Base-by-base conservation (phyloP, 805 yeast species). In the Hanseniaspora vineae region DNA sequence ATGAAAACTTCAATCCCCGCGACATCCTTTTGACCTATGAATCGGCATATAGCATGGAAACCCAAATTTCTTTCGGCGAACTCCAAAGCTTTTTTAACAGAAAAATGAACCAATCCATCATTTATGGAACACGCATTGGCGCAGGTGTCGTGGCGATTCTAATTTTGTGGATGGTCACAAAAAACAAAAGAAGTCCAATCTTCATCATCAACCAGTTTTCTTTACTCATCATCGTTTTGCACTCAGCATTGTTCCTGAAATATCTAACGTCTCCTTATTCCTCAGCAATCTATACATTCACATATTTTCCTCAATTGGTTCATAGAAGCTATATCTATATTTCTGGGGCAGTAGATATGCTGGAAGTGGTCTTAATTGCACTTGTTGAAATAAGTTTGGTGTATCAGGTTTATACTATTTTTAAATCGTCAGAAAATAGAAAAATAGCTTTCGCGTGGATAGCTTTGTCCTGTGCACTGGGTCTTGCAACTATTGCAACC, bases 351-450 rank as follows among this genome's bases (percentile, higher is more conserved):
- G 67, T 86, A 0, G 76, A 78, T 55, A 69, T 78, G 2, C 63
- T 84, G 49, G 80, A 80, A 52, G 69, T 80, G 4, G 51, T 87
- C 12, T 64, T 87, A 42, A 72, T 85, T 17, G 65, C 71, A 0
- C 66, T 76, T 10, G 75, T 89, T 47, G 84, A 86, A 60, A 52
- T 67, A 0, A 80, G 92, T 0, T 64, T 90, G 57, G 70, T 80
- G 1, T 78, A 78, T 58, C 97, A 90, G 65, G 75, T 84, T 9
- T 72, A 69, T 51, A 75, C 82, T 32, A 78, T 92, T 45, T 85
- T 85, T 66, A 71, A 75, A 48, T 69, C 75, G n/a, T 77, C 80
- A 17, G 71, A 70, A n/a, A 66, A 72, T 31, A 68, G 66, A 39
- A 61, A 55, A 29, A 50, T 75, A 35, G 75, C 80, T 1, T 48